Evolutionary conservation across 2,329 filamentous ascomycete species (phyloP), one percentile per base, ranked within the genome.

Genomic region (Colletotrichum costaricense): DNA sequence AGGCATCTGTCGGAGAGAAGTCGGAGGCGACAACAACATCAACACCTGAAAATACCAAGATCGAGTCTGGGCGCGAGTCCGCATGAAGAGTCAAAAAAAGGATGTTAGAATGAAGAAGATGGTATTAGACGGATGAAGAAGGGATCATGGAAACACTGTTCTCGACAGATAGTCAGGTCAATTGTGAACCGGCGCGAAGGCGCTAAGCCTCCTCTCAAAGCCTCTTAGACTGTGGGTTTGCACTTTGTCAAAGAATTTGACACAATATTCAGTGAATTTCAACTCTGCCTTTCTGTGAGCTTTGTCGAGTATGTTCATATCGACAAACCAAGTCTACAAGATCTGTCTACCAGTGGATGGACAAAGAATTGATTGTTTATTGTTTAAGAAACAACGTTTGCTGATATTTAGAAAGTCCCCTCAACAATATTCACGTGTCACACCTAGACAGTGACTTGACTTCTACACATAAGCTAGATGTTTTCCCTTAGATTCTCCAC

Each of bases 1-100:
- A 70, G 26, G 57, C 56, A 35, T 22, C 49, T 12, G 70, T 70
- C 22, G 76, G 76, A 65, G 73, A 77, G 72, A 77, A 77, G 74
- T 76, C 69, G 66, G 72, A 67, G 1, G 14, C 58, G 11, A 67
- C 67, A 12, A 60, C 63, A 12, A 54, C 62, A 12, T 72, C 72
- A 11, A 56, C 71, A 30, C 63, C 73, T 3, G 73, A 74, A 24
- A 59, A 72, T 14, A 49, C 22, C 42, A 75, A 75, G 63, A 30
- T 60, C 26, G 73, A 75, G 33, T 72, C 72, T 8, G 59, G 59
- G 6, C 59, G 42, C 33, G 67, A 71, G 26, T 73, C 71, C 6
- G 67, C 56, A 33, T 73, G 16, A 60, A 14, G 22, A 11, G 22
- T 4, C 1, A 16, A 6, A 12, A 8, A 1, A 8, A 5, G 19